Evolutionary conservation across 2,329 filamentous ascomycete genomes (phyloP).

Genomic region (Diaporthe caulivora): DNA sequence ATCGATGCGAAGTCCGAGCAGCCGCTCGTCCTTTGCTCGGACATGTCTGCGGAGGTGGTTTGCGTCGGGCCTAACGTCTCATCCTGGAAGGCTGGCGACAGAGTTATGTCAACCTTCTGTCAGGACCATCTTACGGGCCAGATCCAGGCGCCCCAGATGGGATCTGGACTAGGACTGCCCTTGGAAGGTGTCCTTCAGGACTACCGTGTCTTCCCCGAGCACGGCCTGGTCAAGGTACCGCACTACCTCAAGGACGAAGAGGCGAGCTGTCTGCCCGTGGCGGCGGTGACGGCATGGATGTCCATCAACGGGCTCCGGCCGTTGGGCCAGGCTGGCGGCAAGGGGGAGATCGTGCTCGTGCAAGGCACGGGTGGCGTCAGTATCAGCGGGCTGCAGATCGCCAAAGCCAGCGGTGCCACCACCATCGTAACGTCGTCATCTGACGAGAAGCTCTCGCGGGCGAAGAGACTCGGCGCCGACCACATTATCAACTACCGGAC

Average conservation of each 20-base stretch:
- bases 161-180: constrained; percentile 71
- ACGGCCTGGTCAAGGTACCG: constrained; percentile 68
- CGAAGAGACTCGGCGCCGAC: constrained; percentile 64
- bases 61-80: constrained; percentile 57
- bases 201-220: constrained; percentile 69
- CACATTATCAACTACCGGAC: constrained; percentile 66
- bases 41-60: constrained; percentile 76
- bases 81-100: constrained; percentile 67
- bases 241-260: constrained; percentile 70
- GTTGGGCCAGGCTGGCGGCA: constrained; percentile 61
- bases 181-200: constrained; percentile 68
- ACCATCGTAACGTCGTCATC: constrained; percentile 68
- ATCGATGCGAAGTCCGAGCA: constrained; percentile 52
- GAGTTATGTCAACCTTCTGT: constrained; percentile 76
- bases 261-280: constrained; percentile 71
- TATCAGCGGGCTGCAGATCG: constrained; percentile 65
- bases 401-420: constrained; percentile 62
- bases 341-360: constrained; percentile 60
- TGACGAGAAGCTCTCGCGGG: constrained; percentile 62
- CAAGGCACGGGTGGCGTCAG: constrained; percentile 69
- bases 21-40: constrained; percentile 73
- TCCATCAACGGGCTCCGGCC: constrained; percentile 71
- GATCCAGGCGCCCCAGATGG: constrained; percentile 66
- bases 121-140: constrained; percentile 70
- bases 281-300: constrained; percentile 75